A percentile compares a stretch with the other conserved stretches of the same genome.
phyloP scores from a whole-genome alignment of 768 basidiomycete genomes.

The Gymnopilus junonius region DNA sequence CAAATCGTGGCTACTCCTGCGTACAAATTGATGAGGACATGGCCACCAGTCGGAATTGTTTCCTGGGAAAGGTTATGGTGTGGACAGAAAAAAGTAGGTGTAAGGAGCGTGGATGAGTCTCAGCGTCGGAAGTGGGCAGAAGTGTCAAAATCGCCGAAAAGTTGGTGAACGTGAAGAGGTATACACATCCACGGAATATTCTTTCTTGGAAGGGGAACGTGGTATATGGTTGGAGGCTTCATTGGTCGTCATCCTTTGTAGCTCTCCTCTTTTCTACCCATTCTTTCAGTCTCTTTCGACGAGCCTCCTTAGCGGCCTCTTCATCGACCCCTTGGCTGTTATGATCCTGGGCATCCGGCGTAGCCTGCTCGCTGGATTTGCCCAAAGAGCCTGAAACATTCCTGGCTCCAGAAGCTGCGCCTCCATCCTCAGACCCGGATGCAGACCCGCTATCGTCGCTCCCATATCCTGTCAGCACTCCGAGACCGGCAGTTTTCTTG shows the following conservation, averaged over 20 bases:
- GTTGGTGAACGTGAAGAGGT: no score
- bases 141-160: no score
- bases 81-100: no score
- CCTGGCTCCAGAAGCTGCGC: slow-evolving; percentile 12
- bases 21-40: no score
- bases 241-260: background rate
- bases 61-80: no score
- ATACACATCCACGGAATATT: no score
- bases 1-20: no score
- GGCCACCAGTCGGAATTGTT: no score
- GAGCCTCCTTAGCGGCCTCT: slow-evolving; percentile 44
- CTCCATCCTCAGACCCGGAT: slow-evolving; percentile 25
- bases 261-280: slow-evolving; percentile 58
- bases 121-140: no score
- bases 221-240: background rate
- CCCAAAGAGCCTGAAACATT: background rate
- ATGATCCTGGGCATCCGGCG: background rate
- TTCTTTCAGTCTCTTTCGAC: slow-evolving; percentile 59
- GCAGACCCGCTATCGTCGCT: slow-evolving; percentile 42
- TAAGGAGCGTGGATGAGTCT: no score
- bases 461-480: slow-evolving; percentile 62
- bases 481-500: slow-evolving; percentile 42
- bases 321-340: slow-evolving; percentile 6
- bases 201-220: no score
- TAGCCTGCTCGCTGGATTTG: background rate